Conservation (phyloP, 2,329 filamentous ascomycete genomes). For the Phyllosticta paracitricarpa region DNA sequence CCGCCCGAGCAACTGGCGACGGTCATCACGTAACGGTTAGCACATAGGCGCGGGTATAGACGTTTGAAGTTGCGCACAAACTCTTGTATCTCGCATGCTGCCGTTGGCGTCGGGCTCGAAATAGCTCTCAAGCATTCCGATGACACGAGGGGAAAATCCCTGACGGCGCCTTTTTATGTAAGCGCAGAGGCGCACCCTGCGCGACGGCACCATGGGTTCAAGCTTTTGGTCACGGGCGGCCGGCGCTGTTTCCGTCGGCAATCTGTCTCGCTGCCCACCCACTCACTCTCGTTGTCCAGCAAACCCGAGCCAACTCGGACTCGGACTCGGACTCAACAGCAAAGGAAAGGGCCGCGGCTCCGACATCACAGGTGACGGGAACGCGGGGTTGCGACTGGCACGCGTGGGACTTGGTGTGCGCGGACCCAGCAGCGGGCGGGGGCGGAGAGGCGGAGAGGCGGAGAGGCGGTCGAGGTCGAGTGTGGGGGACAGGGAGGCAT, state of each 20-base stretch:
- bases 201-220: not conserved
- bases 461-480: not conserved
- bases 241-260: not conserved
- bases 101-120: not conserved
- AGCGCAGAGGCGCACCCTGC: not conserved
- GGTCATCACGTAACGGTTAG: slow-evolving; percentile 5
- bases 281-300: not conserved
- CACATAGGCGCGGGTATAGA: slow-evolving; percentile 8
- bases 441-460: no score
- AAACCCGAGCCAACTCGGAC: no score
- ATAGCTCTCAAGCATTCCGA: not conserved
- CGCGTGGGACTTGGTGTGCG: not conserved
- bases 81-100: not conserved
- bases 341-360: no score
- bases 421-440: not conserved
- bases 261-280: no score
- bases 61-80: slow-evolving; percentile 5
- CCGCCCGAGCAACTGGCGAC: not conserved
- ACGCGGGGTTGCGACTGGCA: not conserved
- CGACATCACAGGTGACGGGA: not conserved
- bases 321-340: not conserved
- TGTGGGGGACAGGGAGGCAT: not conserved
- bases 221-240: not conserved
- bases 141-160: no score
- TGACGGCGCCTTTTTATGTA: not conserved